Conservation (phyloP, 306 rosid genomes). For the Canavalia ensiformis region DNA sequence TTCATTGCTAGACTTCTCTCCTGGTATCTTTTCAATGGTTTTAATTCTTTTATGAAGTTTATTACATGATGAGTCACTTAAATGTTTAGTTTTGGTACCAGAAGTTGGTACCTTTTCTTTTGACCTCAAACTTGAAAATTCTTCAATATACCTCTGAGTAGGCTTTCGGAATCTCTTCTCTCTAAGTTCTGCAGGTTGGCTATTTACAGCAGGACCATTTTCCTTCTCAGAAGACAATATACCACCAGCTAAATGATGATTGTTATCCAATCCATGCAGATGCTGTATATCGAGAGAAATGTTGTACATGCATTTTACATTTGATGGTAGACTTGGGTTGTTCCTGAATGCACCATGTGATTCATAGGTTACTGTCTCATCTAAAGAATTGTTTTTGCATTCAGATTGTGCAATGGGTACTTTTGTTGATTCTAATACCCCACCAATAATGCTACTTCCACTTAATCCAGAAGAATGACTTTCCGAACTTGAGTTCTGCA, state of each 20-base stretch:
- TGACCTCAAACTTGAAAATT: slow-evolving; percentile 62
- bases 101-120: slow-evolving; percentile 55
- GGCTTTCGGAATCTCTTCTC: slow-evolving; percentile 86
- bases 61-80: slow-evolving; percentile 49
- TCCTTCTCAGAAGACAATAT: slow-evolving; percentile 56
- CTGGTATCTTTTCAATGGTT: slow-evolving; percentile 59
- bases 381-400: slow-evolving; percentile 61
- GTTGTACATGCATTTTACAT: slow-evolving; percentile 57
- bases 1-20: slow-evolving; percentile 55
- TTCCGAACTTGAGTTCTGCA: slow-evolving; percentile 71
- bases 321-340: slow-evolving; percentile 62
- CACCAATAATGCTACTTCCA: slow-evolving; percentile 75
- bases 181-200: slow-evolving; percentile 56
- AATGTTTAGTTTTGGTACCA: slow-evolving; percentile 53
- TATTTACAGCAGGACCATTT: slow-evolving; percentile 56
- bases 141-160: slow-evolving; percentile 83
- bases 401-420: slow-evolving; percentile 67
- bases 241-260: slow-evolving; percentile 51
- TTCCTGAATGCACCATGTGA: slow-evolving; percentile 59
- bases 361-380: slow-evolving; percentile 53
- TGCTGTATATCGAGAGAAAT: slow-evolving; percentile 56
- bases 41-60: slow-evolving; percentile 54
- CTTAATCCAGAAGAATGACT: slow-evolving; percentile 84
- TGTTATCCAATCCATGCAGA: slow-evolving; percentile 56
- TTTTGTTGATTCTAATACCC: slow-evolving; percentile 69